Evolutionary conservation across 768 basidiomycete genomes (phyloP).

Genomic region (Lentinula aciculospora): DNA sequence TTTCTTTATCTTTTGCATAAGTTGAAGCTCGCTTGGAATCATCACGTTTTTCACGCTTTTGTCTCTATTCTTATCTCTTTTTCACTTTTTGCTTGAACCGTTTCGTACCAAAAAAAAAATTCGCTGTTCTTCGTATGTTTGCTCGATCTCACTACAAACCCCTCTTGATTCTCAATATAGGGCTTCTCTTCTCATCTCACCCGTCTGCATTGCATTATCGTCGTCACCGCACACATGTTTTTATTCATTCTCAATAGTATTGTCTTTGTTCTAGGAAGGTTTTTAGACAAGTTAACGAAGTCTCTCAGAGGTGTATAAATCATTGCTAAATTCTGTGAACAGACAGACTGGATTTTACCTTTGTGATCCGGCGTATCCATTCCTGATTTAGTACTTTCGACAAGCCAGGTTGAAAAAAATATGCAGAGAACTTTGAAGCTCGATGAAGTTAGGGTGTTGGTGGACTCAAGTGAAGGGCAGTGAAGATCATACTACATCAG

Average conservation of each 20-base stretch:
- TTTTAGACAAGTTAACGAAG: too few species aligned
- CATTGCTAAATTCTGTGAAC: too few species aligned
- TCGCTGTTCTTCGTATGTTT: constrained; percentile 22
- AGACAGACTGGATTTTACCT: too few species aligned
- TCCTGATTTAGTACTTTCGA: too few species aligned
- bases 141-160: constrained; percentile 28
- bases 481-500: too few species aligned
- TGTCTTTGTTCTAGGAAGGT: too few species aligned
- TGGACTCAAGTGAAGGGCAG: too few species aligned
- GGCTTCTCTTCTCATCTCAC: constrained; percentile 37
- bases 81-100: constrained; percentile 9
- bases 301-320: too few species aligned
- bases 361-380: too few species aligned
- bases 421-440: too few species aligned
- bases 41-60: constrained; percentile 6
- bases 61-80: constrained; percentile 10
- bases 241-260: constrained; percentile 25
- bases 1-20: background rate
- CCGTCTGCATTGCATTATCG: constrained; percentile 22
- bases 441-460: too few species aligned
- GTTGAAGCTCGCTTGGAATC: background rate
- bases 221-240: constrained; percentile 33
- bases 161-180: constrained; percentile 29
- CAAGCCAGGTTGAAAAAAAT: too few species aligned
- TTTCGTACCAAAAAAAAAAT: background rate